Evolutionary conservation across 208 protist species (phyloP).

Genomic region (Leishmania aethiopica): DNA sequence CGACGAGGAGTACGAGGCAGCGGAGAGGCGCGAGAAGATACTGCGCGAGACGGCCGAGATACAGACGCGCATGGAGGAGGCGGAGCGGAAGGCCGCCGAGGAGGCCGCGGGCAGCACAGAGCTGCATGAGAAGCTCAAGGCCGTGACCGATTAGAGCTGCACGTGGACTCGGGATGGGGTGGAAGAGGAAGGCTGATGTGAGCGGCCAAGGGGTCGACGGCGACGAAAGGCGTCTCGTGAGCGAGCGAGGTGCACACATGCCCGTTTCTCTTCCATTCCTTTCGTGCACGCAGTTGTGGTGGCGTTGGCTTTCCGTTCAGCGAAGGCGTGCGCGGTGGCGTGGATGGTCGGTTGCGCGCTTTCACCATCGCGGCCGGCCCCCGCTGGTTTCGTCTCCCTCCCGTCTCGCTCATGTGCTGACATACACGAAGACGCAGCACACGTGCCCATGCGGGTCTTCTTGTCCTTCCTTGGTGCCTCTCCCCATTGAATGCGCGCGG

Average conservation of each 20-base stretch:
- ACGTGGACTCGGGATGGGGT: neutral
- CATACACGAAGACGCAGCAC: neutral
- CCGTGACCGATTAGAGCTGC: neutral
- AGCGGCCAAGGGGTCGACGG: neutral
- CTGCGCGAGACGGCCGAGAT: conserved; percentile 58
- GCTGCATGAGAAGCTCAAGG: conserved; percentile 35
- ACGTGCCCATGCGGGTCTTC: neutral
- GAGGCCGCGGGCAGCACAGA: conserved; percentile 1
- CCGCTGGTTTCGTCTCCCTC: neutral
- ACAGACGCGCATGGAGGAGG: conserved; percentile 44
- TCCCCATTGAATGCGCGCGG: neutral
- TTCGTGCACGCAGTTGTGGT: neutral
- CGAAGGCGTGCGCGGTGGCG: neutral
- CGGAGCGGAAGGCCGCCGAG: conserved; percentile 4
- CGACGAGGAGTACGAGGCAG: conserved; percentile 75
- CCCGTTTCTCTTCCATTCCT: neutral
- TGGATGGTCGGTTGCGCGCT: neutral
- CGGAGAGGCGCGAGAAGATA: conserved; percentile 65
- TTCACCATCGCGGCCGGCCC: neutral
- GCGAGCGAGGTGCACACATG: neutral
- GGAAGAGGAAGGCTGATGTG: neutral
- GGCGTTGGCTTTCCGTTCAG: neutral
- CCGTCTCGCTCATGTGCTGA: neutral
- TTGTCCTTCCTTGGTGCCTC: neutral
- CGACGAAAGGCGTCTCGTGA: neutral